A percentile compares a stretch with the other conserved stretches of the same genome.
phyloP scores from a whole-genome alignment of 345 rosid species.

The Combretum micranthum region DNA sequence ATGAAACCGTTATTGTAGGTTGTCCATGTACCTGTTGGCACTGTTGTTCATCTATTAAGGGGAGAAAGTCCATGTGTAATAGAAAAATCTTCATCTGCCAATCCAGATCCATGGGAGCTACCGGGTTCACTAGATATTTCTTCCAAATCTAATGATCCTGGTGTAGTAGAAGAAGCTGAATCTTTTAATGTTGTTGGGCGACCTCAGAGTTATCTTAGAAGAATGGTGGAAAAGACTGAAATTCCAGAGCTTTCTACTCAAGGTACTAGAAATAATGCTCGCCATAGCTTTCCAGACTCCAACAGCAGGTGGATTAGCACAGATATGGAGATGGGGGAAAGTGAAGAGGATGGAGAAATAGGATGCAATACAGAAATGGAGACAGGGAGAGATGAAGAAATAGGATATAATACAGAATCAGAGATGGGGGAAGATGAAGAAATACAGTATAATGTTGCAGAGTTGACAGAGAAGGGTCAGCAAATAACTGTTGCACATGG shows the following conservation, averaged over 20 bases:
- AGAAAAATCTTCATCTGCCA: slow-evolving; percentile 27
- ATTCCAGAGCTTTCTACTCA: slow-evolving; percentile 13
- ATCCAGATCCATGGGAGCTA: slow-evolving; percentile 89
- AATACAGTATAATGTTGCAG: slow-evolving; percentile 58
- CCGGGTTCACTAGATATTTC: slow-evolving; percentile 56
- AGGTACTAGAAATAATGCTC: slow-evolving; percentile 5
- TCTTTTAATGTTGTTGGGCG: slow-evolving; percentile 1
- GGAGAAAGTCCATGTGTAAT: slow-evolving; percentile 60
- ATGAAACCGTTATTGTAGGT: slow-evolving; percentile 28
- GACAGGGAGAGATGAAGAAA: background rate
- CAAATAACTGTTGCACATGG: slow-evolving; percentile 63
- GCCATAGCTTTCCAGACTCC: background rate
- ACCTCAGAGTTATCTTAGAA: slow-evolving; percentile 8
- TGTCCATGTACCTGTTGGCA: slow-evolving; percentile 79
- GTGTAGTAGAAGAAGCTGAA: slow-evolving; percentile 17
- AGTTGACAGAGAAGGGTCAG: slow-evolving; percentile 65
- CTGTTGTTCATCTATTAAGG: slow-evolving; percentile 72
- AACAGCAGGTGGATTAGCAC: background rate
- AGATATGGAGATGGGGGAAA: background rate
- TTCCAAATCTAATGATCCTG: slow-evolving; percentile 14
- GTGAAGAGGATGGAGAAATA: background rate
- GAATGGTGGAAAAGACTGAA: slow-evolving; percentile 8
- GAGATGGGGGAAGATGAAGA: slow-evolving; percentile 23
- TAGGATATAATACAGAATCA: background rate
- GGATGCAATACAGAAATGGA: background rate